phyloP scores from a whole-genome alignment of 2,329 filamentous ascomycete genomes.

The Ceratocystis variospora region DNA sequence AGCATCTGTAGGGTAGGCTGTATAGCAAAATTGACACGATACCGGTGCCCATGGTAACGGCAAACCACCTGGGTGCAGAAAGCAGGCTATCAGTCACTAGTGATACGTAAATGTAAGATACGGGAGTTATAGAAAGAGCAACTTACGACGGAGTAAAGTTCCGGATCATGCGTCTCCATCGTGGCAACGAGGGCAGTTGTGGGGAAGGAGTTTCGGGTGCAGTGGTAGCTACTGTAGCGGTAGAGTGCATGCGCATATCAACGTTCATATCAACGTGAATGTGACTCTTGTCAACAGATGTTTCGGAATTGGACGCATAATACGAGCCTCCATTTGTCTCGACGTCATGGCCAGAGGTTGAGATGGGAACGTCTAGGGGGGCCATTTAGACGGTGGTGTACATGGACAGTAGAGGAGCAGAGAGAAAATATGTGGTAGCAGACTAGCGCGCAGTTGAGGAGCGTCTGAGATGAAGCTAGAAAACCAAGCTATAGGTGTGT shows the following conservation, averaged over 20 bases:
- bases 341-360: not conserved
- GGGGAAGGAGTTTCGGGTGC: not conserved
- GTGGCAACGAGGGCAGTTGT: not conserved
- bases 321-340: not conserved
- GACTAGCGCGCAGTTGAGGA: not conserved
- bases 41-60: constrained; percentile 53
- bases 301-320: not conserved
- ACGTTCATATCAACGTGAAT: not conserved
- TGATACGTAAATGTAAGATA: not conserved
- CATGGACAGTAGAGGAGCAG: not conserved
- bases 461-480: not conserved
- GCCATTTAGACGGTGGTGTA: not conserved
- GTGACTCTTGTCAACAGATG: not conserved
- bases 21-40: constrained; percentile 50
- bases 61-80: constrained; percentile 36
- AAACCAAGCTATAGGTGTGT: not conserved
- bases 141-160: constrained; percentile 43
- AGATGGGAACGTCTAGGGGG: not conserved
- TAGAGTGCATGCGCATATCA: not conserved
- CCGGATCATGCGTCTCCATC: constrained; percentile 35
- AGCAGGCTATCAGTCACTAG: not conserved
- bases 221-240: not conserved
- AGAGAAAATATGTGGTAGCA: not conserved
- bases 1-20: constrained; percentile 45
- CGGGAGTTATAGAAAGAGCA: not conserved